These are phyloP conservation scores for Gnetum montanum DNA, from an alignment of 75 land plant species.

Conservation along the genomic window DNA sequence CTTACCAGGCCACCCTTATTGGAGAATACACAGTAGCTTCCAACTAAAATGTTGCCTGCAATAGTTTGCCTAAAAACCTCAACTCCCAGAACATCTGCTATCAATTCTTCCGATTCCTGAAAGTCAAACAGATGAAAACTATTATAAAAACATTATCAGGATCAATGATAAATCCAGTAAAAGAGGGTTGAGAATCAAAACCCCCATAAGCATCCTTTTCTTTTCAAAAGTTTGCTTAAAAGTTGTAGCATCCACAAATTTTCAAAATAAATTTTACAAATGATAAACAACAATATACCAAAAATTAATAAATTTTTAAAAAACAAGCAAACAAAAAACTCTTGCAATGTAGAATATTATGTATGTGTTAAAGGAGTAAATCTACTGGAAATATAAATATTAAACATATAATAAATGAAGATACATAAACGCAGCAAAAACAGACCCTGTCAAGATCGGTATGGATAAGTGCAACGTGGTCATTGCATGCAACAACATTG, in stretches of 20 bases:
- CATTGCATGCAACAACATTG: constrained; percentile 91
- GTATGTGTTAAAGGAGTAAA: no score
- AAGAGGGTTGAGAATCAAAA: no score
- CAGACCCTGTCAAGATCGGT: constrained; percentile 88
- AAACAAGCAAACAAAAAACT: neutral
- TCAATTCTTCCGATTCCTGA: constrained; percentile 91
- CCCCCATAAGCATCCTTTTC: no score
- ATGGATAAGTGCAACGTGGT: constrained; percentile 90
- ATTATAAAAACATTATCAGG: no score
- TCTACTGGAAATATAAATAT: neutral
- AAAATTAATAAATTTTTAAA: no score
- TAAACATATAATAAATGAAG: neutral
- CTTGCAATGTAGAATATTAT: neutral
- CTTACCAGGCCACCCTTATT: constrained; percentile 92
- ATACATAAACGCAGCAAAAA: neutral
- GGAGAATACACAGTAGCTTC: constrained; percentile 76
- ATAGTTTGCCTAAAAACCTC: constrained; percentile 98
- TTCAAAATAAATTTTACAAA: no score
- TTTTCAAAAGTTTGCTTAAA: neutral
- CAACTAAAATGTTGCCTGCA: constrained; percentile 90
- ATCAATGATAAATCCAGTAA: no score
- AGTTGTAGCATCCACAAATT: neutral
- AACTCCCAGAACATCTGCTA: constrained; percentile 91
- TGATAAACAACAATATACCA: no score
- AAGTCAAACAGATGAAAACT: no score